Base-by-base conservation (phyloP, 106 monocot species). In the Dendrobium huoshanense region DNA sequence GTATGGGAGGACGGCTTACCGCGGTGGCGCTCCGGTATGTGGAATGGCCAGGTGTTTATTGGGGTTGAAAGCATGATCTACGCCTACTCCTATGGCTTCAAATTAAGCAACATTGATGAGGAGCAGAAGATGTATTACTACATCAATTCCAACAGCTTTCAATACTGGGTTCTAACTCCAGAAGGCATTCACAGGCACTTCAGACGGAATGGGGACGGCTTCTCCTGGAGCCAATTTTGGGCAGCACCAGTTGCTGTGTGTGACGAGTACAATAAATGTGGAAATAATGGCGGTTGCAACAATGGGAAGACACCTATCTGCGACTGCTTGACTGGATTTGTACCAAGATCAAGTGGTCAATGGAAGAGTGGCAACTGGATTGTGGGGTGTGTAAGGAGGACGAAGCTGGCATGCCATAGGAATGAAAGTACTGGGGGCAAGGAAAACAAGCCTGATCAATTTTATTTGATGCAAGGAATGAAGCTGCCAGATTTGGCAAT, bases 201-300 rank as follows among this genome's bases (percentile, higher is more conserved):
- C 86, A 41, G 72, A 55, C 3, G 75, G 41, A 0, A 47, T 45
- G 55, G 24, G 1, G 47, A 59, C 17, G 54, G 56, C 2, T 19
- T 29, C 15, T 33, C 9, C 0, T 92, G 92, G 92, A 65, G 77
- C 13, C 47, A 80, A 10, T 80, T 83, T 24, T 90, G 92, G 92
- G 75, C 29, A 18, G 78, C 87, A 59, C 90, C 88, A 2, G 11
- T 51, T 0, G 78, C 82, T 37, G 78, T 82, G 25, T 93, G 93
- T 44, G 88, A 93, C 15, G 41, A 65, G 41, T 93, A 93, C 49
- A 85, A 67, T 25, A 47, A 65, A 31, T 93, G 92, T 49, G 84
- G 88, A 3, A 19, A 3, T 4, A 77, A 88, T 45, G 88, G 82
- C 10, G 72, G 31, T 9, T 91, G 91, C 72, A 77, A 9, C 45